Evolutionary conservation across 768 basidiomycete genomes (phyloP), one percentile per base, ranked within the genome.

Genomic region (Megacollybia marginata): DNA sequence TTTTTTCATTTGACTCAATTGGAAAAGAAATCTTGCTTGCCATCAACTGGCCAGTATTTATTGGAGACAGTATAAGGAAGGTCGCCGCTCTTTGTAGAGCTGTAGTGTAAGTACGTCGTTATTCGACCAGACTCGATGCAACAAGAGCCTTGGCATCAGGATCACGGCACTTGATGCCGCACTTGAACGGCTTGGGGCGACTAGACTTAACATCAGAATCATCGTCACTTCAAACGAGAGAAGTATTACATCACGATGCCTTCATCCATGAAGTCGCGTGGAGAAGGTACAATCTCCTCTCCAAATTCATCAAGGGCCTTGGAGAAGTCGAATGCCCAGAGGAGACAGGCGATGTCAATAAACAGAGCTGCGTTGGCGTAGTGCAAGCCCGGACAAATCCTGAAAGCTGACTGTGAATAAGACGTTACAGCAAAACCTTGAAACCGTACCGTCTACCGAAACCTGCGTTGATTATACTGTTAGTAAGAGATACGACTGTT

Each of bases 361-460:
- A 69, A 70, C 44, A 67, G 35, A n/a, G 61, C 59, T 11, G 60
- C 50, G 42, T 65, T 66, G 9, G 67, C 68, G 11, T 68, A 52
- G 48, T 69, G 57, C 33, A 59, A 54, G 13, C 68, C 68, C 16
- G 59, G 54, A 48, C 68, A 69, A 13, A 65, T 64, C 15, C 63
- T 64, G 34, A 16, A 44, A 13, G 33, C 42, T 35, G 32, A 49
- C 7, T 9, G 16, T 15, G 15, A 20, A 50, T 28, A n/a, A 16
- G 35, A n/a, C 19, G 16, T 8, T 1, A 8, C 28, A 11, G 13
- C 20, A n/a, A 44, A 33, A 31, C n/a, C 6, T 13, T 20, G 32
- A 38, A 8, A 13, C 9, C 28, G 40, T 49, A 33, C 44, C 49
- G 32, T 33, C 44, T 35, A 19, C 49, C 49, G 31, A 50, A 50